A percentile compares a stretch with the other conserved stretches of the same genome.
phyloP scores from a whole-genome alignment of 2,329 filamentous ascomycete species.

The Phialophora chinensis region DNA sequence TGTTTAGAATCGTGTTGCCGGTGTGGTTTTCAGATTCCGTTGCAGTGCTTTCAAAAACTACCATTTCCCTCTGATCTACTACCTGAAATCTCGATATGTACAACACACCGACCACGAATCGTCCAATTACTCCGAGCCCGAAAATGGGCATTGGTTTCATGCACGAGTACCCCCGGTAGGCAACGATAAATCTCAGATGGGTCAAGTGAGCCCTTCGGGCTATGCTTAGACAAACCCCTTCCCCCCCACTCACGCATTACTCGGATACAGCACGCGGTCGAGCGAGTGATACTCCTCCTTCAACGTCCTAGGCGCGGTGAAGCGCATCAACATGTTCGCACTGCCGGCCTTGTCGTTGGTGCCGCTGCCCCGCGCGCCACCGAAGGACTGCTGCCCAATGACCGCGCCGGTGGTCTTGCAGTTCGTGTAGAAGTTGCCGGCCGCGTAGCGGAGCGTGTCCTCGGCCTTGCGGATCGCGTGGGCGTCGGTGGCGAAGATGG shows the following conservation, averaged over 20 bases:
- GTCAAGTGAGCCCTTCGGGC: too few relatives aligned
- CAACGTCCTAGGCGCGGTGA: conserved; percentile 45
- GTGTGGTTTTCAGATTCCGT: too few relatives aligned
- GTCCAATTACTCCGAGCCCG: too few relatives aligned
- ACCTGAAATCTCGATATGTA: too few relatives aligned
- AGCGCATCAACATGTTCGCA: conserved; percentile 51
- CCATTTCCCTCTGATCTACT: too few relatives aligned
- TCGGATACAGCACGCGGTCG: conserved; percentile 36
- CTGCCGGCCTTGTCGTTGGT: conserved; percentile 65
- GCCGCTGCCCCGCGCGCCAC: conserved; percentile 59
- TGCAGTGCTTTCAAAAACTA: too few relatives aligned
- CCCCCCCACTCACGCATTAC: conserved; percentile 20
- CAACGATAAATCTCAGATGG: too few relatives aligned
- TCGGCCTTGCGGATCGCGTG: conserved; percentile 70
- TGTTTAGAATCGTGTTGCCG: too few relatives aligned
- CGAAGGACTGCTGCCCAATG: conserved; percentile 64
- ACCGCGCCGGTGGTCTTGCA: conserved; percentile 64
- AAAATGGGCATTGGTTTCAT: too few relatives aligned
- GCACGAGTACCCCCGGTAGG: too few relatives aligned
- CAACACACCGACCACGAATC: too few relatives aligned
- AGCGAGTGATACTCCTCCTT: conserved; percentile 57
- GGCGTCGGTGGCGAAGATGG: conserved; percentile 74
- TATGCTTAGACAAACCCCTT: too few relatives aligned
- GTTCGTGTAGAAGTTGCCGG: conserved; percentile 65
- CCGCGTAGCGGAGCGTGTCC: conserved; percentile 59